Percentiles rank a stretch among this genome's conserved stretches.
phyloP scores from a whole-genome alignment of 495 filamentous ascomycete genomes.

The Immersiella caudata region DNA sequence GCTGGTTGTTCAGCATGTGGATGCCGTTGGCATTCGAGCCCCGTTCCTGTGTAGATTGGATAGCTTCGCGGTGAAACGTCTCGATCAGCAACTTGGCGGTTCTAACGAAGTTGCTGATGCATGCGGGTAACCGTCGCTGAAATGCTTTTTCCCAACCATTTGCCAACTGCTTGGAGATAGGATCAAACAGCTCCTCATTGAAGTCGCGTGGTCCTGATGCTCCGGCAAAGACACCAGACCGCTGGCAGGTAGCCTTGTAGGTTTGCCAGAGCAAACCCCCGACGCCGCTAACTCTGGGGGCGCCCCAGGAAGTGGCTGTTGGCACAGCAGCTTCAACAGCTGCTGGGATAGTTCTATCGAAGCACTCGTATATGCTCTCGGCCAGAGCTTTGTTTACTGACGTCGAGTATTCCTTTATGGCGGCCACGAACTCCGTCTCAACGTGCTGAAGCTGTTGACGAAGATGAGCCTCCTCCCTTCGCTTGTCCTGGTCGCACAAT shows the following conservation, averaged over 20 bases:
- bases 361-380: constrained; percentile 52
- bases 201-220: constrained; percentile 47
- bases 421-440: constrained; percentile 46
- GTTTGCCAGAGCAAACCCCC: constrained; percentile 58
- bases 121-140: constrained; percentile 34
- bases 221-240: constrained; percentile 44
- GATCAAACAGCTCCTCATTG: constrained; percentile 54
- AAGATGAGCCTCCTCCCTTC: constrained; percentile 45
- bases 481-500: constrained; percentile 48
- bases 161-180: constrained; percentile 56
- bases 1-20: constrained; percentile 42
- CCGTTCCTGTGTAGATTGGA: constrained; percentile 26
- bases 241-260: constrained; percentile 64
- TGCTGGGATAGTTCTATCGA: constrained; percentile 37
- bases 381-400: constrained; percentile 44
- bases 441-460: constrained; percentile 46
- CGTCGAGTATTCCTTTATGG: constrained; percentile 37
- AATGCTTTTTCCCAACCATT: constrained; percentile 62
- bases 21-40: constrained; percentile 32
- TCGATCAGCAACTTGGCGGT: constrained; percentile 23
- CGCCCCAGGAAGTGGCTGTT: constrained; percentile 56
- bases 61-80: constrained; percentile 45
- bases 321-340: constrained; percentile 43
- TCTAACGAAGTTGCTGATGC: constrained; percentile 26
- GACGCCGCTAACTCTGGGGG: constrained; percentile 37